Evolutionary conservation across 2,329 filamentous ascomycete genomes (phyloP).

Genomic region (Pseudonectria buxi): DNA sequence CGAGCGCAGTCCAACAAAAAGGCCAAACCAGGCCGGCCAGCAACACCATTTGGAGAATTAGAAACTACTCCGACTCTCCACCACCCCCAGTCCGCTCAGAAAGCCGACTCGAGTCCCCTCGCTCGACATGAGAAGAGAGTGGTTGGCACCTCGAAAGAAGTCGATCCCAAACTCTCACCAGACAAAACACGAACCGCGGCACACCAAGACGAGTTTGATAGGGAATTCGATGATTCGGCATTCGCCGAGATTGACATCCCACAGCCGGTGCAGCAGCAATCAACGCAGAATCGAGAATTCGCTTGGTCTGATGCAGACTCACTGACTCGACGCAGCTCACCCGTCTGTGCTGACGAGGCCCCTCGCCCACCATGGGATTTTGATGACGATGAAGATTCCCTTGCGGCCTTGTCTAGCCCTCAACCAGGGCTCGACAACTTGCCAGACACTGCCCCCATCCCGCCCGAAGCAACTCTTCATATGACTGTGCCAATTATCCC

Average conservation of each 20-base stretch:
- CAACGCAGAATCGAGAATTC: slow-evolving; percentile 7
- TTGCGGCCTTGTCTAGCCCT: slow-evolving; percentile 23
- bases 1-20: no score
- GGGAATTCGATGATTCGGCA: slow-evolving; percentile 19
- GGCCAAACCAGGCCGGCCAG: slow-evolving; percentile 2
- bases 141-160: background rate
- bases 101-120: no score
- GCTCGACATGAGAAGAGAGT: background rate
- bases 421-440: slow-evolving; percentile 15
- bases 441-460: slow-evolving; percentile 27
- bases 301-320: slow-evolving; percentile 25
- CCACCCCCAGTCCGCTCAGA: slow-evolving; percentile 10
- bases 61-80: slow-evolving; percentile 28
- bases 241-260: slow-evolving; percentile 10
- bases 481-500: background rate
- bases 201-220: slow-evolving; percentile 17
- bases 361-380: slow-evolving; percentile 18
- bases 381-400: slow-evolving; percentile 11
- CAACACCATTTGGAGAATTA: slow-evolving; percentile 23
- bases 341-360: slow-evolving; percentile 10
- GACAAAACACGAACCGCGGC: no score
- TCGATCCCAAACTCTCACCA: background rate
- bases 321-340: slow-evolving; percentile 24
- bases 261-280: background rate
- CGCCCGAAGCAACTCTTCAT: slow-evolving; percentile 1